Evolutionary conservation across 305 asterid genomes (phyloP).

Genomic region (Fraxinus sp.): DNA sequence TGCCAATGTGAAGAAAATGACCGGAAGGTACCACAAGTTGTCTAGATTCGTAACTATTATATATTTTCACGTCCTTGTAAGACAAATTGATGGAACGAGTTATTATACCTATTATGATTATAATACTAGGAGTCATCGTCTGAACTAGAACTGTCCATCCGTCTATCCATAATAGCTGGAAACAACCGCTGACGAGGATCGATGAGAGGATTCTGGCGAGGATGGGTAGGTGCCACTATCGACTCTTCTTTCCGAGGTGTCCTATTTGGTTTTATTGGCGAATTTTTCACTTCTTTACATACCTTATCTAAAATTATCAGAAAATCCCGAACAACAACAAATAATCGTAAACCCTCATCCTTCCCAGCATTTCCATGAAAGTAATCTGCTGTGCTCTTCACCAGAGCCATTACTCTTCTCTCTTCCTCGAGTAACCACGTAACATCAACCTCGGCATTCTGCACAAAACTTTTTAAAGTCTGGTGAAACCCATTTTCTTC

Average conservation of each 20-base stretch:
- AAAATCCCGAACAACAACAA: neutral
- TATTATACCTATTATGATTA: neutral
- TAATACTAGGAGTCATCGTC: neutral
- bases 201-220: neutral
- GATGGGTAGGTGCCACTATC: constrained; percentile 14
- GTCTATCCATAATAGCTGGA: neutral
- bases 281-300: constrained; percentile 22
- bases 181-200: neutral
- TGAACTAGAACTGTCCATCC: neutral
- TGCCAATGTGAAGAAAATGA: neutral
- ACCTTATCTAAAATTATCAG: constrained; percentile 55
- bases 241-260: constrained; percentile 36
- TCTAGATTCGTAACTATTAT: neutral
- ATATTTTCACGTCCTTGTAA: neutral
- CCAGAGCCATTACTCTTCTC: constrained; percentile 1
- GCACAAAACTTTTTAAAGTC: constrained; percentile 1
- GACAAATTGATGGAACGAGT: constrained; percentile 50
- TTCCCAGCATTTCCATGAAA: constrained; percentile 16
- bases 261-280: constrained; percentile 36
- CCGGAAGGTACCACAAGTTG: neutral
- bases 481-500: constrained; percentile 9
- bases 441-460: constrained; percentile 14
- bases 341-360: constrained; percentile 9
- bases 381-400: constrained; percentile 14
- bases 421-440: constrained; percentile 7